These are phyloP conservation scores for Trichoderma lentiforme DNA, from an alignment of 2,329 filamentous ascomycete species.

Conservation along the genomic window DNA sequence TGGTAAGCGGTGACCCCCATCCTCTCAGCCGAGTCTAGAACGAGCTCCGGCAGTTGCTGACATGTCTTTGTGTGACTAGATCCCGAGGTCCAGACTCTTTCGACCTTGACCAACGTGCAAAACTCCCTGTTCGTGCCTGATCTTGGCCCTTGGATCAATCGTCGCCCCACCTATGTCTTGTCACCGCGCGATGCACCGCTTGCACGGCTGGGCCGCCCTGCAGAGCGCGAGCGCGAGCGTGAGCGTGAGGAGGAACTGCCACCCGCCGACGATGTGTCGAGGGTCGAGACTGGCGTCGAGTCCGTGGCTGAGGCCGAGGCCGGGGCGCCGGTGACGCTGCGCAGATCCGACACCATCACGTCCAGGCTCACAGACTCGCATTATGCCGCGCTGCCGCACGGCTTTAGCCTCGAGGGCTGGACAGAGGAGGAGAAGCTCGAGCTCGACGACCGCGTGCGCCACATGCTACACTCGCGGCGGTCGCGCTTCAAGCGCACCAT, in stretches of 20 bases:
- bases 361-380: constrained; percentile 66
- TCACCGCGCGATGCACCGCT: constrained; percentile 42
- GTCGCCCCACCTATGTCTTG: constrained; percentile 74
- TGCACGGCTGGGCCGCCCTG: background rate
- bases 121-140: constrained; percentile 86
- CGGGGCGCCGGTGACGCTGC: constrained; percentile 27
- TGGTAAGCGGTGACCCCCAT: constrained; percentile 26
- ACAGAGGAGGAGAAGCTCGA: constrained; percentile 68
- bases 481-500: constrained; percentile 75
- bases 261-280: constrained; percentile 20
- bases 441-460: constrained; percentile 80
- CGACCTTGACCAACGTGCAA: constrained; percentile 83
- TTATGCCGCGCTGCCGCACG: constrained; percentile 77
- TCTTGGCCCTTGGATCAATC: constrained; percentile 71
- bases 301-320: constrained; percentile 21
- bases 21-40: background rate
- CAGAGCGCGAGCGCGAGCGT: background rate
- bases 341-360: constrained; percentile 58
- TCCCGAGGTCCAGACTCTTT: constrained; percentile 77
- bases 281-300: constrained; percentile 21
- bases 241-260: background rate
- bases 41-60: constrained; percentile 9
- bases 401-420: constrained; percentile 71
- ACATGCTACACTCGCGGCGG: constrained; percentile 79
- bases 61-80: constrained; percentile 48